Evolutionary conservation across 2,329 filamentous ascomycete species (phyloP), one percentile per base, ranked within the genome.

Genomic region (Colletotrichum cereale): DNA sequence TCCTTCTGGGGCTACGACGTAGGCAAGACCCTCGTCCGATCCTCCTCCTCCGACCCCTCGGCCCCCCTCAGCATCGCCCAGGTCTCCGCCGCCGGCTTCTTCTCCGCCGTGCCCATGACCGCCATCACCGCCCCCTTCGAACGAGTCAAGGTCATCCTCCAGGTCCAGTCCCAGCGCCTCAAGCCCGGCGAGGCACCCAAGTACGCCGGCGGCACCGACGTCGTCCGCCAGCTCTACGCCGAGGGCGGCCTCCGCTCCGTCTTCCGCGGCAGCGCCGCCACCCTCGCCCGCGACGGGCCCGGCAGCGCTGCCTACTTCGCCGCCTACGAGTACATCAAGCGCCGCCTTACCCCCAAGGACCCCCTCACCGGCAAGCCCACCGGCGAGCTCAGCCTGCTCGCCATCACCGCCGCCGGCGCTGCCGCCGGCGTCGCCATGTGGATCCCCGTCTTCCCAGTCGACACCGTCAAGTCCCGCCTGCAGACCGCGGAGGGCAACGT

Each of bases 61-160:
- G 86, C 91, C 75, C 86, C 89, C 63, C 94, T 93, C 84, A 90
- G 91, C 71, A 95, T 98, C 79, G 92, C 87, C 53, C 96, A 99
- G 82, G 91, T 97, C 83, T 96, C 94, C 42, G 89, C 94, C 44
- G 96, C 96, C 18, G 96, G 96, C 74, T 98, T 98, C 90, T 97
- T 99, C 89, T 97, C 94, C 79, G 96, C 96, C 73, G 93, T 99
- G 72, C 96, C 96, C 78, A 97, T 97, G 94, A 99, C 96, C 5
- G 84, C 94, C 82, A 98, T 99, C 85, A 98, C 96, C n/a, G 96
- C 96, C 5, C 96, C 96, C 73, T 98, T 99, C 81, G 96, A 99
- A 88, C 96, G 96, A 79, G 95, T 99, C 77, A 99, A 99, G 85
- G 96, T 99, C 67, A 95, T 99, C 74, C 91, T 99, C 1, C 96